Base-by-base conservation (phyloP, 140 eudicot species). In the Oenanthe javanica region DNA sequence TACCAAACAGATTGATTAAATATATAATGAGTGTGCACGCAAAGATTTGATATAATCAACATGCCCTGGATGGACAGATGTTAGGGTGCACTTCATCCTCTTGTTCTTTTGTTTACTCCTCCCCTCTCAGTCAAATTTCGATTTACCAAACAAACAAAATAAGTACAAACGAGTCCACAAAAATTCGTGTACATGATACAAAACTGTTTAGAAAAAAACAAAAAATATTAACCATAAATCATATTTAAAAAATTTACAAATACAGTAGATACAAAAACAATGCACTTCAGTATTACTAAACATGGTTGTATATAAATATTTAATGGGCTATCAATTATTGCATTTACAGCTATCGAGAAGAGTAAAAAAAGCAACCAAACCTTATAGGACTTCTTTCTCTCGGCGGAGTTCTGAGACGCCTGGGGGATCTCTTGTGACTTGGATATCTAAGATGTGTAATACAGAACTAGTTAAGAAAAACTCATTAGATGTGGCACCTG, bases 341-440 rank as follows among this genome's bases (percentile, higher is more conserved):
- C 18, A 67, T 38, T 67, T 3, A n/a, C 70, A 61, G 70, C 36
- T n/a, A 11, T 61, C 9, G 36, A 61, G 14, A 61, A 1, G 23
- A n/a, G 38, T 25, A 61, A 16, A 27, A 27, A 27, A 13, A 67
- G 73, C 31, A 67, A 67, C 9, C 82, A 79, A 61, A 96, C 99
- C 98, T 89, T 66, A 89, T 90, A 71, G 99, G 98, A 81, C 92
- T 89, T 88, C 99, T 92, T 82, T 91, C 93, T 86, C 97, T 91
- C 55, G 88, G 85, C 14, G 99, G 99, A 83, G 97, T 90, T 86
- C 97, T 87, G 59, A 85, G 79, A 77, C 93, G 96, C 88, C 96
- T 89, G 19, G 94, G 94, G 57, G 94, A 90, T 76, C 94, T 88
- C 82, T 90, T 81, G 83, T 95, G 93, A 81, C 96, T 92, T 45